Conservation (phyloP, 352 stramenopile species). For the Pythium pyrilobum region DNA sequence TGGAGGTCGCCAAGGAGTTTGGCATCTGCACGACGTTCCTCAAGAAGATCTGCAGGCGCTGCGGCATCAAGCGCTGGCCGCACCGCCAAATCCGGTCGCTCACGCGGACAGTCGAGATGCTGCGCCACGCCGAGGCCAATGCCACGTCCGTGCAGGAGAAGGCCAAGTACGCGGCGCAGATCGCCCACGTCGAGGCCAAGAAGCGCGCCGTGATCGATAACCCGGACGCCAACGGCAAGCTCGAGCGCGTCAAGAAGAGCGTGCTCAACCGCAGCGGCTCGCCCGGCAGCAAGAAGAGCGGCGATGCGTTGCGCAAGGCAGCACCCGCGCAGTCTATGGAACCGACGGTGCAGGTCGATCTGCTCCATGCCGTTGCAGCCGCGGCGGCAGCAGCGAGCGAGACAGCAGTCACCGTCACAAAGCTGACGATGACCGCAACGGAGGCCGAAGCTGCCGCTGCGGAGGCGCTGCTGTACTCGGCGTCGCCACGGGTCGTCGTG, state of each 20-base stretch:
- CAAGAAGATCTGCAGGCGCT: constrained; percentile 68
- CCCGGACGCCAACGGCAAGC: constrained; percentile 49
- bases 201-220: constrained; percentile 62
- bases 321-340: not conserved
- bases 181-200: constrained; percentile 57
- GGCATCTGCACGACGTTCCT: constrained; percentile 74
- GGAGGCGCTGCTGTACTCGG: constrained; percentile 10
- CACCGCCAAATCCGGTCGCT: constrained; percentile 67
- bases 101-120: constrained; percentile 67
- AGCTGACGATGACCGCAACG: not conserved
- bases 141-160: constrained; percentile 38
- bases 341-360: not conserved
- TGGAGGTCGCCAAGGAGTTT: constrained; percentile 61
- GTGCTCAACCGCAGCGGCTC: constrained; percentile 13
- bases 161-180: constrained; percentile 46
- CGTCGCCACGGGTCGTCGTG: constrained; percentile 2
- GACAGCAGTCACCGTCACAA: not conserved
- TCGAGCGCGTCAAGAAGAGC: constrained; percentile 64
- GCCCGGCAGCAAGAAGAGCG: constrained; percentile 3
- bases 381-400: not conserved
- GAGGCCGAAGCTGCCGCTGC: constrained; percentile 10
- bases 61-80: constrained; percentile 60
- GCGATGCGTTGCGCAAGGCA: not conserved
- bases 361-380: constrained; percentile 16
- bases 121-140: constrained; percentile 51